phyloP scores from a whole-genome alignment of 306 rosid genomes.

The Malus asiatica region DNA sequence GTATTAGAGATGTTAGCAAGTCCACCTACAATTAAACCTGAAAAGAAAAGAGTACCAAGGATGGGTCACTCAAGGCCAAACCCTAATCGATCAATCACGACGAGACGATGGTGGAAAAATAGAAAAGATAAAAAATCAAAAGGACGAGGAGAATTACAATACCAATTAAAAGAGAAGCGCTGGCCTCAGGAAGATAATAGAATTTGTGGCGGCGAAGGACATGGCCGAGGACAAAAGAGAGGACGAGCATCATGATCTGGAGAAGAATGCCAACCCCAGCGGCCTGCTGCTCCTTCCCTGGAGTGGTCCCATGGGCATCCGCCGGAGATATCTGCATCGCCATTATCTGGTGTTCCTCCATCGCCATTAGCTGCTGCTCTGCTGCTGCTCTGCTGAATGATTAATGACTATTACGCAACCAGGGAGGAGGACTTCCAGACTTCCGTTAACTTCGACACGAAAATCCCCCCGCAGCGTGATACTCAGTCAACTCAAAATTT shows the following conservation, averaged over 20 bases:
- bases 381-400: neutral
- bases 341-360: slow-evolving; percentile 35
- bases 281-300: slow-evolving; percentile 96
- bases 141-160: neutral
- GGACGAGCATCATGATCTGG: slow-evolving; percentile 98
- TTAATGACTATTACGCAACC: neutral
- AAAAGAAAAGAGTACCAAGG: too few relatives aligned
- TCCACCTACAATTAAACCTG: slow-evolving; percentile 85
- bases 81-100: neutral
- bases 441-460: too few relatives aligned
- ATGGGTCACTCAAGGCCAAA: neutral
- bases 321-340: slow-evolving; percentile 59
- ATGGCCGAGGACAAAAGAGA: slow-evolving; percentile 94
- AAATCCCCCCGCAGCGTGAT: neutral
- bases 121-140: neutral
- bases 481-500: neutral
- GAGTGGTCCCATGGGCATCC: slow-evolving; percentile 36
- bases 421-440: neutral
- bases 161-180: slow-evolving; percentile 98
- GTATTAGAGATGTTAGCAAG: slow-evolving; percentile 90
- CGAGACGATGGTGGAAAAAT: neutral
- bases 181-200: slow-evolving; percentile 90
- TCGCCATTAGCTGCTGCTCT: slow-evolving; percentile 29
- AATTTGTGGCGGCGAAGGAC: slow-evolving; percentile 92
- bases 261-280: slow-evolving; percentile 99